Evolutionary conservation across 257 asterid species (phyloP).

Genomic region (Jacaranda mimosifolia): DNA sequence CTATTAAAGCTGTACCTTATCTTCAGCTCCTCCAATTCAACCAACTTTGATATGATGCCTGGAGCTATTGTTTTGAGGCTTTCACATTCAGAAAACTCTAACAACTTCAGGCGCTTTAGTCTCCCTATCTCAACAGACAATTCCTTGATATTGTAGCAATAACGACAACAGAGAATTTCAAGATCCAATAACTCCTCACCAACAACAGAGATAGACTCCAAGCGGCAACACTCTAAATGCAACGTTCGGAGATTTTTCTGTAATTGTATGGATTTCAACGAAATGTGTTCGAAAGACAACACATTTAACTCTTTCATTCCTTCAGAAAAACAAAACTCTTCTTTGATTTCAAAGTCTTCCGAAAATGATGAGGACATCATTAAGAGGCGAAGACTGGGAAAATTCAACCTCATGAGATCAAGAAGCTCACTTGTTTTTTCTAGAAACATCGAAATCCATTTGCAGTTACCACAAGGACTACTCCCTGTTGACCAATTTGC

Average conservation of each 20-base stretch:
- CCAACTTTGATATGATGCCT: not conserved
- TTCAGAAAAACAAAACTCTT: not conserved
- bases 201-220: not conserved
- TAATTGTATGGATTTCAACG: not conserved
- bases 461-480: not conserved
- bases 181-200: not conserved
- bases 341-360: not conserved
- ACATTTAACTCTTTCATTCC: not conserved
- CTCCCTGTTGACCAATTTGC: not conserved
- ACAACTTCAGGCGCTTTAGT: not conserved
- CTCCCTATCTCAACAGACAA: not conserved
- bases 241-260: not conserved
- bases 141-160: not conserved
- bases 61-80: not conserved
- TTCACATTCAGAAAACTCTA: not conserved
- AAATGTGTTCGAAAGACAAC: not conserved
- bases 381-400: slow-evolving; percentile 5
- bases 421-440: not conserved
- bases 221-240: not conserved
- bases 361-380: not conserved
- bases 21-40: not conserved
- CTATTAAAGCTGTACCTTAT: not conserved
- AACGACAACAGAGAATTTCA: slow-evolving; percentile 1
- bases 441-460: not conserved
- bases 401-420: not conserved